Evolutionary conservation across 495 filamentous ascomycete genomes (phyloP), one percentile per base, ranked within the genome.

Genomic region (Hyaloscypha bicolor): DNA sequence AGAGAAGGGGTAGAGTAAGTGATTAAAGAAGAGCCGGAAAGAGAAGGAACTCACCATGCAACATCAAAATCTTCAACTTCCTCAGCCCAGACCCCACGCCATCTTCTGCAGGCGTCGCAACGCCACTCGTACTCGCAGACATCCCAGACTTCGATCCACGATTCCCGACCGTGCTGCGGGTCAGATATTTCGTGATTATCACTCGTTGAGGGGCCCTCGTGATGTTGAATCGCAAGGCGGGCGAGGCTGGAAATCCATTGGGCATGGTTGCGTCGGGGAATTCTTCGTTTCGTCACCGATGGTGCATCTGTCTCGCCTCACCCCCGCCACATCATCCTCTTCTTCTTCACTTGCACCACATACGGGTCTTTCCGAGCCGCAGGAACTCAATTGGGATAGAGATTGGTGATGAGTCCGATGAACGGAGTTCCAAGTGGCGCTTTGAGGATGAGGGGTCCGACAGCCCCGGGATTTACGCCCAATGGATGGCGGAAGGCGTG

Each of bases 41-140:
- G 51, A 29, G 64, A 48, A 3, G 35, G 9, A 25, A 33, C 72
- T 2, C 67, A 85, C 83, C 85, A 70, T 87, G 85, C 35, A 87
- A 78, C 85, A 87, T 87, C 16, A 87, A 72, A 65, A 87, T 82
- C 64, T 80, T 82, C 32, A 86, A 64, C 68, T 82, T 75, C 61
- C 63, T 45, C 48, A 62, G 52, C 35, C 31, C 65, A 16, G 61
- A 25, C 21, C 21, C 65, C 9, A 30, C 51, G n/a, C 21, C 65
- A 3, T 29, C 55, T 6, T 67, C 59, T 55, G 64, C 57, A 12
- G 55, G 31, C 16, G 65, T 25, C 42, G 48, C 55, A 33, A 51
- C 33, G 29, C 65, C 65, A 42, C 53, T 69, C 35, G 56, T 57
- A 9, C 37, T 39, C 29, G 55, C 57, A 53, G 55, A 51, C 55